Percentiles rank a stretch among this genome's conserved stretches.
These are phyloP conservation scores for Oryza nivara DNA, from an alignment of 176 grass and related monocot genomes.

Conservation along the genomic window DNA sequence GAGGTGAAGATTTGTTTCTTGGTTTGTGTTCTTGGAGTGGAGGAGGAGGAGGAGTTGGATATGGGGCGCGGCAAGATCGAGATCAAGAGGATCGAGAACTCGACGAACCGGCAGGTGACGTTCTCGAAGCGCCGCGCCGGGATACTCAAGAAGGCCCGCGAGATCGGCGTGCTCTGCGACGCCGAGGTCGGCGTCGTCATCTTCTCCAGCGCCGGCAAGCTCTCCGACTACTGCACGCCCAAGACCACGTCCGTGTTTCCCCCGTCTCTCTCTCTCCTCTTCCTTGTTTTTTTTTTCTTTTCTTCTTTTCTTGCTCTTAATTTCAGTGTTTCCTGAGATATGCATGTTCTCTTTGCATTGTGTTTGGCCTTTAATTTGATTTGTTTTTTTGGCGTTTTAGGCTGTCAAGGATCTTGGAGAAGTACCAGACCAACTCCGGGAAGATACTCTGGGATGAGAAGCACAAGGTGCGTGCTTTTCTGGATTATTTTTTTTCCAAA, in stretches of 20 bases:
- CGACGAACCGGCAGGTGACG: slow-evolving; percentile 86
- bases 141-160: slow-evolving; percentile 88
- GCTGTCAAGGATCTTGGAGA: slow-evolving; percentile 83
- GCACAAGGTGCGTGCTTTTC: slow-evolving; percentile 69
- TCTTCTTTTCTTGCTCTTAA: not conserved
- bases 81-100: slow-evolving; percentile 99
- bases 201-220: slow-evolving; percentile 97
- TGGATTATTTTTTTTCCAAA: not conserved
- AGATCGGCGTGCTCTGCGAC: slow-evolving; percentile 95
- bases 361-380: not conserved
- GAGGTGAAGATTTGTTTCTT: not conserved
- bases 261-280: not conserved
- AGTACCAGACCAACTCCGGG: slow-evolving; percentile 96
- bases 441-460: slow-evolving; percentile 93
- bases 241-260: slow-evolving; percentile 42
- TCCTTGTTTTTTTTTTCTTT: not conserved
- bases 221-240: slow-evolving; percentile 84
- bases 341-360: not conserved
- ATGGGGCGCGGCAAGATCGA: slow-evolving; percentile 98
- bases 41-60: slow-evolving; percentile 34
- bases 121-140: slow-evolving; percentile 89
- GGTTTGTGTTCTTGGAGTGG: not conserved
- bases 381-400: slow-evolving; percentile 22
- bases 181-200: slow-evolving; percentile 85
- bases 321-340: not conserved